Base-by-base conservation (phyloP, 345 rosid genomes). In the Nephelium lappaceum region DNA sequence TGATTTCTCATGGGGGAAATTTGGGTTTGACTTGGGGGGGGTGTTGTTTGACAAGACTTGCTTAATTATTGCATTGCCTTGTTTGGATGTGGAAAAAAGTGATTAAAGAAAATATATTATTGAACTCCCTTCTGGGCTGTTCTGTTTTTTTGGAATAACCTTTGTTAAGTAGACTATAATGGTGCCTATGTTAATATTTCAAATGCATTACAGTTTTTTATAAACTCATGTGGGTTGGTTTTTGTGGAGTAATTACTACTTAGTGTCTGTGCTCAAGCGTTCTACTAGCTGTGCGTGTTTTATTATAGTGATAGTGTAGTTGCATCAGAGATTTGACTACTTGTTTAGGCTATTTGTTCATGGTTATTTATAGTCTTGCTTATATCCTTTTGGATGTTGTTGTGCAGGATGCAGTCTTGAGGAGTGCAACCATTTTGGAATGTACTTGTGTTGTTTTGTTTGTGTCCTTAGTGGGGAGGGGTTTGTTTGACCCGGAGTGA, bases 391-490 rank as follows among this genome's bases (percentile, higher is more conserved):
- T 61, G 24, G 72, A 57, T 42, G 19, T 73, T 42, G 23, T 80
- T 79, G 31, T 80, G 74, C 82, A 76, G 76, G 76, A 53, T 78
- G 72, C 53, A 11, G 6, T 67, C 66, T 49, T 42, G 72, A 70
- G 79, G 61, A 23, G 49, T 65, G 77, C 36, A 67, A 42, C 12
- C 57, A 19, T 23, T 3, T 23, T 62, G 25, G 38, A 62, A 39
- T 25, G 16, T 41, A 24, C 69, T 43, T 19, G n/a, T 47, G 61
- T 18, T 25, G n/a, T 19, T 58, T 62, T 23, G 57, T 27, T 3
- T 58, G 16, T 15, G 24, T 42, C 75, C 67, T 49, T 9, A 41
- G 18, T n/a, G 47, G 41, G 72, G 67, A 67, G 53, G 75, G 41
- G 57, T 67, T 71, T 49, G 58, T 67, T 76, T 49, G 71, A 83